Conservation (phyloP, 805 yeast genomes). For the Allodekkera sacchari region DNA sequence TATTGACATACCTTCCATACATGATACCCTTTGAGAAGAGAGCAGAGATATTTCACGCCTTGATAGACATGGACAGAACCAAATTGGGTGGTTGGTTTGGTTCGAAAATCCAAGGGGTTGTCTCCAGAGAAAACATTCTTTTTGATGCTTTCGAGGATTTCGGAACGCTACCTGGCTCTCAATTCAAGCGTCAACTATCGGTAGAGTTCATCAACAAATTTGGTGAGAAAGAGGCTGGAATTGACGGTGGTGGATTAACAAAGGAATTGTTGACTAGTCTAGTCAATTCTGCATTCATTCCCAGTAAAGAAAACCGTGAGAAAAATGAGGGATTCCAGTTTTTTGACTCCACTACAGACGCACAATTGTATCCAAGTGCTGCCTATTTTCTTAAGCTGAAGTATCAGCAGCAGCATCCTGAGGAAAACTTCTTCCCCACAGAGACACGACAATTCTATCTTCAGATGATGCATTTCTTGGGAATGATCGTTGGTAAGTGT, state of each 20-base stretch:
- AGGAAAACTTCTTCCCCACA: constrained; percentile 19
- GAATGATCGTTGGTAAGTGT: constrained; percentile 83
- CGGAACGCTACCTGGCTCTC: constrained; percentile 37
- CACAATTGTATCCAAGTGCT: constrained; percentile 72
- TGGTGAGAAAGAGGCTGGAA: constrained; percentile 74
- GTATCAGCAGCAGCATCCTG: constrained; percentile 16
- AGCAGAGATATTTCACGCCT: constrained; percentile 60
- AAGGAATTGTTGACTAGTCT: constrained; percentile 80
- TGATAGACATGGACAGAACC: constrained; percentile 47
- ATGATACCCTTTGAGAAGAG: constrained; percentile 70
- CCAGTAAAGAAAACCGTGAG: constrained; percentile 18
- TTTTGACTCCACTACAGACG: constrained; percentile 36
- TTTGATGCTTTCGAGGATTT: constrained; percentile 67
- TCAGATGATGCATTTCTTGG: constrained; percentile 51
- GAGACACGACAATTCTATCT: constrained; percentile 17
- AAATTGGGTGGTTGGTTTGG: constrained; percentile 15
- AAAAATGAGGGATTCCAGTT: constrained; percentile 21
- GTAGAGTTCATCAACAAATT: constrained; percentile 66
- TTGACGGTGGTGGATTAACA: constrained; percentile 96
- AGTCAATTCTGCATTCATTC: constrained; percentile 56
- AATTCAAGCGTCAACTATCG: constrained; percentile 49
- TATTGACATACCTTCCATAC: constrained; percentile 65
- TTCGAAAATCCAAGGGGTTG: constrained; percentile 34
- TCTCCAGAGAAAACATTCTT: constrained; percentile 62
- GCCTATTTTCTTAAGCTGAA: constrained; percentile 24